Percentiles rank a stretch among this genome's conserved stretches.
These are phyloP conservation scores for Penstemon eatonii DNA, from an alignment of 257 asterid genomes.

Conservation along the genomic window DNA sequence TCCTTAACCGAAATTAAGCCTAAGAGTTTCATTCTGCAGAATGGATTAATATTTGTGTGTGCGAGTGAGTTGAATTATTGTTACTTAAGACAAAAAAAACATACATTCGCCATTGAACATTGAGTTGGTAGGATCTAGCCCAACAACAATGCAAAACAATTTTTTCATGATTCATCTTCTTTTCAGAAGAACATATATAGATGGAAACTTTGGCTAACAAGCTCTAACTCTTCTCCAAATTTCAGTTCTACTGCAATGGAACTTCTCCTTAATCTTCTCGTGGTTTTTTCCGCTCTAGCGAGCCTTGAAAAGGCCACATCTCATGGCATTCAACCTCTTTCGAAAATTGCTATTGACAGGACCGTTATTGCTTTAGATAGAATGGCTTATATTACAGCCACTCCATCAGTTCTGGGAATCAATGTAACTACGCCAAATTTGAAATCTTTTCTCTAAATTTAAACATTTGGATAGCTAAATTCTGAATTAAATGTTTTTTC, in stretches of 20 bases:
- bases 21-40: no score
- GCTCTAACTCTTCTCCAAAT: constrained; percentile 6
- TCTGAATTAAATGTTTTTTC: neutral
- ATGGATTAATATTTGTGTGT: no score
- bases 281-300: constrained; percentile 50
- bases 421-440: constrained; percentile 36
- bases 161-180: no score
- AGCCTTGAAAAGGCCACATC: constrained; percentile 49
- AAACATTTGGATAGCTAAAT: constrained; percentile 9
- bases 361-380: constrained; percentile 56
- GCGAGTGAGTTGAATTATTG: no score
- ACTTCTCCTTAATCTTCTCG: constrained; percentile 32
- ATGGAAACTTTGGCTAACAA: constrained; percentile 4
- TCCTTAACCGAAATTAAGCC: no score
- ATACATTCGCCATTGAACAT: no score
- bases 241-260: constrained; percentile 44
- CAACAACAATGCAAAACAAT: no score
- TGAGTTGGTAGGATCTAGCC: no score
- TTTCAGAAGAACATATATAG: neutral
- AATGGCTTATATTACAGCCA: constrained; percentile 57
- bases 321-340: constrained; percentile 81
- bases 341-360: constrained; percentile 55
- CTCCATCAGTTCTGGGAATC: constrained; percentile 77
- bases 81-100: no score
- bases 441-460: neutral